Base-by-base conservation (phyloP, 371 early-diverging fungal genomes). In the Mucor piriformis region DNA sequence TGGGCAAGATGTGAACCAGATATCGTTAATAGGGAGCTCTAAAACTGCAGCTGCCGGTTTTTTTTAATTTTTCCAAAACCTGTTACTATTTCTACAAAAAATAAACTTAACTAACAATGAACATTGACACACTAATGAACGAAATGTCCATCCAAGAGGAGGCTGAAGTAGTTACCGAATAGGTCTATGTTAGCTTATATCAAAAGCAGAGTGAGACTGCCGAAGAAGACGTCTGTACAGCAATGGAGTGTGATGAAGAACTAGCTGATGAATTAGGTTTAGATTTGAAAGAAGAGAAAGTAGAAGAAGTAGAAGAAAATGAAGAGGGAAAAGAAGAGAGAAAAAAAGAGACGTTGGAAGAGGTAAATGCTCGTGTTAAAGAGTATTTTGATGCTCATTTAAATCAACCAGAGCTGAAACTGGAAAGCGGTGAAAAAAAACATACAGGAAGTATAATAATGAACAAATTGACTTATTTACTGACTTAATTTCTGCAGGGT, bases 211-310 rank as follows among this genome's bases (percentile, higher is more conserved):
- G 20, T 18, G 20, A n/a, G 4, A 7, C 20, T 6, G 6, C 3
- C 3, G 6, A 42, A 42, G 20, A 3, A 6, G 42, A 42, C 42
- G 6, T 20, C 6, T 3, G 3, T 18, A 42, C 42, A 1, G 42
- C 42, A 18, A 42, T 42, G 42, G 42, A 42, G 42, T 40, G 40
- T 42, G 42, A 42, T 18, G 42, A 42, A 18, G 42, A 42, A 18
- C 20, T 42, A 18, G 20, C 42, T 42, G 42, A 42, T 3, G 42
- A 42, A 18, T 42, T 42, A 42, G 42, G 42, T 18, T 16, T 42
- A 7, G 7, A 5, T 7, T 29, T 7, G 3, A 7, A 29, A 18
- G 42, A 42, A 7, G 7, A 18, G 15, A 38, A 15, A 38, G n/a
- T 5, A 38, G 38, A 38, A 5, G 13, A 34, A 34, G 34, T 34